Evolutionary conservation across 768 basidiomycete genomes (phyloP), one percentile per base, ranked within the genome.

Genomic region (Calocybe gangraenosa): DNA sequence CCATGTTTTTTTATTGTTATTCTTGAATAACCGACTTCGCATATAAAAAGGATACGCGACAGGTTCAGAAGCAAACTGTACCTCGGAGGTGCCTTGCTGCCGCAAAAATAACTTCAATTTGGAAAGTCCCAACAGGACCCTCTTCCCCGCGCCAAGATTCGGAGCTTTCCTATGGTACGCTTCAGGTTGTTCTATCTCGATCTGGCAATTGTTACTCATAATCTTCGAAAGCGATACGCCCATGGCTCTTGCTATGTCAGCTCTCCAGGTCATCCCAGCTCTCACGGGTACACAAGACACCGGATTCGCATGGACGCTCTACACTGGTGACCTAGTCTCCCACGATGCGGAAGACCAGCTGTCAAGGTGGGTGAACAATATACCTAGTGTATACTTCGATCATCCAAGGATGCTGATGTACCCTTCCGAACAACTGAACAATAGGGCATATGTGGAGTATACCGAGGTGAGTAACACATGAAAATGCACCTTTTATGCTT

Each of bases 51-150:
- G 86, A 18, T 87, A 77, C 55, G 71, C 81, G 19, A 87, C 76
- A 18, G 79, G 82, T 17, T 65, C 84, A 1, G 86, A 87, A 63
- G 84, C 79, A 8, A 84, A 87, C 55, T 89, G 87, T 58, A 80
- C 79, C 33, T 68, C 71, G 20, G 78, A 77, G 23, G 28, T 38
- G 11, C 64, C 77, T 3, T 90, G 87, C 62, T 90, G 87, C 58
- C 73, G 87, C 25, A 57, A 62, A 22, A 76, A 78, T 55, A 70
- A 65, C 20, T 64, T 69, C 55, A 83, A 84, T 53, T 44, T 48
- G 0, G 42, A 55, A 4, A 84, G 75, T 47, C 82, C 76, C 1
- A 68, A 82, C 42, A 58, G 55, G 4, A 67, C 76, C 0, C 42
- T 84, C 2, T 47, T 72, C 19, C 78, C 81, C 35, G 87, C 87